Conservation (phyloP, 2,329 filamentous ascomycete species). For the Graphilbum sp. region DNA sequence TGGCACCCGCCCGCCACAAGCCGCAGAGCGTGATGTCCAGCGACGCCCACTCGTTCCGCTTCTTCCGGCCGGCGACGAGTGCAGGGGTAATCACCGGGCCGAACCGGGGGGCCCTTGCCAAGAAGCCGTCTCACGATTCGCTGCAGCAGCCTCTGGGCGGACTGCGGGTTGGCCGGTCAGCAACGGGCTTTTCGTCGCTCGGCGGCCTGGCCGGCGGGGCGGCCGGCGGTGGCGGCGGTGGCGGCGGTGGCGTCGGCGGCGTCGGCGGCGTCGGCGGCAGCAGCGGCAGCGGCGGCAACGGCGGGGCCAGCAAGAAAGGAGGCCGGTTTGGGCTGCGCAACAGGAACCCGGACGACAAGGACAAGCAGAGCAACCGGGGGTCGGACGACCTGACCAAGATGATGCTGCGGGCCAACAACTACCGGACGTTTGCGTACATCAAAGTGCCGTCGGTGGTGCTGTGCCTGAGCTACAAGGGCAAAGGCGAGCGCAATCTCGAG, state of each 20-base stretch:
- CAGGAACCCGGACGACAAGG: constrained; percentile 21
- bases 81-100: constrained; percentile 13
- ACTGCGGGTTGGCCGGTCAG: constrained; percentile 28
- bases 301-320: constrained; percentile 18
- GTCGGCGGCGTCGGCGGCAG: neutral
- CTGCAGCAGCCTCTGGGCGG: constrained; percentile 23
- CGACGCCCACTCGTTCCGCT: constrained; percentile 28
- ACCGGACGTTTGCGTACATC: constrained; percentile 93
- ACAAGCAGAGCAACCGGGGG: constrained; percentile 24
- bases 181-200: constrained; percentile 29
- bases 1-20: constrained; percentile 21
- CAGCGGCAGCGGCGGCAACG: neutral
- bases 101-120: constrained; percentile 15
- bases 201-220: constrained; percentile 6
- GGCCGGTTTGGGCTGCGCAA: constrained; percentile 39
- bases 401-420: constrained; percentile 88
- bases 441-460: constrained; percentile 90
- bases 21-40: constrained; percentile 31
- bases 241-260: neutral
- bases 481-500: constrained; percentile 85
- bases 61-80: constrained; percentile 29
- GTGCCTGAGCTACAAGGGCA: constrained; percentile 92
- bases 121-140: constrained; percentile 42
- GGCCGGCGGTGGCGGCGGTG: neutral
- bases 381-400: constrained; percentile 91